Evolutionary conservation across 2,329 filamentous ascomycete genomes (phyloP).

Genomic region (Fusarium subtropicale): DNA sequence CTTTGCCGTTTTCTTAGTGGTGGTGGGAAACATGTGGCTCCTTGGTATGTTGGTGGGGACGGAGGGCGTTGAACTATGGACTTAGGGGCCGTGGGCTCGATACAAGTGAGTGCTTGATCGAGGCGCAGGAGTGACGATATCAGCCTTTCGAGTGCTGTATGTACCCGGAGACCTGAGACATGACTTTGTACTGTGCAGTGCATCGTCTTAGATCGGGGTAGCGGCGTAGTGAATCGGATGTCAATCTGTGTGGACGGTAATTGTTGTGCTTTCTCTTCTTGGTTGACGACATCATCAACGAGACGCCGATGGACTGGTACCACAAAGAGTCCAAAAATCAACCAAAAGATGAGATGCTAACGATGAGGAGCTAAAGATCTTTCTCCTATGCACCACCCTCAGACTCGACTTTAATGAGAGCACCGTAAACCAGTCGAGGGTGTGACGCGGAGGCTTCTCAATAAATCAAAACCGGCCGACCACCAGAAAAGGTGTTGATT

Average conservation of each 20-base stretch:
- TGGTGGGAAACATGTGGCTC: constrained; percentile 14
- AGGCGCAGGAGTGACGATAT: constrained; percentile 33
- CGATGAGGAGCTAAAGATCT: background rate
- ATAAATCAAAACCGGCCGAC: constrained; percentile 6
- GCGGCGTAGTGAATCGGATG: background rate
- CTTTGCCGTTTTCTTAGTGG: constrained; percentile 5
- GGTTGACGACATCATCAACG: background rate
- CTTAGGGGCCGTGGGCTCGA: constrained; percentile 9
- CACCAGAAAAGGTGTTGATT: constrained; percentile 12
- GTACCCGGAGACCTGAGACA: constrained; percentile 18
- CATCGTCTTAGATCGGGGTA: background rate
- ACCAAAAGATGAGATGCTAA: background rate
- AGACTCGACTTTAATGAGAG: background rate
- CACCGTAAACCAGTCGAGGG: background rate
- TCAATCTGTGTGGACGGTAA: background rate
- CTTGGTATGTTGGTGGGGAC: constrained; percentile 16
- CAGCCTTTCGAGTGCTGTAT: constrained; percentile 14
- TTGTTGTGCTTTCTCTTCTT: background rate
- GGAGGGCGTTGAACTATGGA: constrained; percentile 35
- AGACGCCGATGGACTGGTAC: background rate
- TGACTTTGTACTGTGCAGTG: background rate
- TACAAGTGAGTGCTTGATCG: constrained; percentile 31
- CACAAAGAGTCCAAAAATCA: background rate
- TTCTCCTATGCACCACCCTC: no score
- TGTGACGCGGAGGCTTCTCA: constrained; percentile 19